Evolutionary conservation across 352 stramenopile genomes (phyloP), one percentile per base, ranked within the genome.

Genomic region (Globisporangium mamillatum): DNA sequence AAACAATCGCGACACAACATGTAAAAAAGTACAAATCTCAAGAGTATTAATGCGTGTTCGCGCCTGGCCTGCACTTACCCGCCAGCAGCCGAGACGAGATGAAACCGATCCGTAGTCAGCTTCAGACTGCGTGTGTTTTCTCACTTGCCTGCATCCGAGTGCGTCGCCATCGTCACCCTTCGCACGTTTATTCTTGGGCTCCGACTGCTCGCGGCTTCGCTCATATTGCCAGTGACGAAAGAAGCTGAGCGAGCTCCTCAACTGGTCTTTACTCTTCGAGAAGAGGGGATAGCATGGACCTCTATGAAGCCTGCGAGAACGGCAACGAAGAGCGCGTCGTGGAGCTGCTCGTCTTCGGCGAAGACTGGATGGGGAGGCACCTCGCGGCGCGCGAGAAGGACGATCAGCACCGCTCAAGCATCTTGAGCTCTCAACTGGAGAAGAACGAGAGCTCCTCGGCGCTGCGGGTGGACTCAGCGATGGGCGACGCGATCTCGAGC

Each of bases 321-420:
- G 86, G 86, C 61, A 94, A 94, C 60, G 86, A 94, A 63, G 86
- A 94, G 74, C 86, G 86, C 53, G 84, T 92, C 22, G 75, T 94
- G 7, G 86, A 92, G 73, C 72, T 92, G 32, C 72, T 94, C 36
- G 59, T 92, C n/a, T 69, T 79, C 14, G 77, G 78, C 20, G 72
- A 80, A 25, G 50, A 74, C 55, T 67, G 60, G 56, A 44, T 64
- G 22, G 53, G 60, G 24, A 65, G 62, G 18, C 52, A 44, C 7
- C 16, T 74, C 16, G 38, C 48, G 4, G 36, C 25, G 14, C 48
- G 24, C 34, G 53, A 60, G n/a, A 24, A 1, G 14, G n/a, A 18
- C 18, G 16, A 53, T 6, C 44, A 22, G 5, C 63, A 18, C 50
- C 60, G 18, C 36, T 44, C 44, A 29, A 65, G 32, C 50, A 59